Evolutionary conservation across 768 basidiomycete genomes (phyloP).

Genomic region (Trametes punicea): DNA sequence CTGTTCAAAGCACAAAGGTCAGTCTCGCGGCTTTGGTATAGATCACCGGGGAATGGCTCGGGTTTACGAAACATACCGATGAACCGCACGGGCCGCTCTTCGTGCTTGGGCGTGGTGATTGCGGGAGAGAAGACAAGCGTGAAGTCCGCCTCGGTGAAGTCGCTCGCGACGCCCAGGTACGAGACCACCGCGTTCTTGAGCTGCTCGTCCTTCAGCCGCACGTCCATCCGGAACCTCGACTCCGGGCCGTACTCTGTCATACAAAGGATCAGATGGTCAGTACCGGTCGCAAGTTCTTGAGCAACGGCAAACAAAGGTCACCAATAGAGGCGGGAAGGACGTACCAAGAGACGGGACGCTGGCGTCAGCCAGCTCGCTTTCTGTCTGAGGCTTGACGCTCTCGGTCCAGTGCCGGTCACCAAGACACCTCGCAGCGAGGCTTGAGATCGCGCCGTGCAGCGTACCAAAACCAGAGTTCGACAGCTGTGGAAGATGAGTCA

Average conservation of each 20-base stretch:
- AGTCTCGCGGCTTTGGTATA: too few species aligned
- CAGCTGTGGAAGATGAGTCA: conserved; percentile 9
- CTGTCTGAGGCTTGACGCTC: conserved; percentile 58
- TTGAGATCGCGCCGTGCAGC: conserved; percentile 75
- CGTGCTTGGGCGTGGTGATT: conserved; percentile 51
- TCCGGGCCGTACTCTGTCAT: conserved; percentile 47
- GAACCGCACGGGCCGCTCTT: conserved; percentile 56
- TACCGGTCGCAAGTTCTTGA: background rate
- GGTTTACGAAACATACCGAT: conserved; percentile 41
- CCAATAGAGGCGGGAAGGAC: conserved; percentile 16
- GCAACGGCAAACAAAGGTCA: too few species aligned
- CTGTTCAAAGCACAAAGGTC: conserved; percentile 33
- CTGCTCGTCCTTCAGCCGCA: conserved; percentile 52
- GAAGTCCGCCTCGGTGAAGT: conserved; percentile 78
- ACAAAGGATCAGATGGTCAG: background rate
- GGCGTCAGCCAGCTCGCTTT: conserved; percentile 58
- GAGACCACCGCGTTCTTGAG: conserved; percentile 60
- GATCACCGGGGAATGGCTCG: too few species aligned
- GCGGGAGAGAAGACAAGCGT: conserved; percentile 68
- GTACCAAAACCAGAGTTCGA: conserved; percentile 79
- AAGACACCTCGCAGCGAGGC: conserved; percentile 70
- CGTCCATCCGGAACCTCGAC: conserved; percentile 57
- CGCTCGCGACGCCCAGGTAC: conserved; percentile 69
- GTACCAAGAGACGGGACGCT: conserved; percentile 54
- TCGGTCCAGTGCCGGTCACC: conserved; percentile 56